phyloP scores from a whole-genome alignment of 2,329 filamentous ascomycete species.

The Xylariaceae sp. region DNA sequence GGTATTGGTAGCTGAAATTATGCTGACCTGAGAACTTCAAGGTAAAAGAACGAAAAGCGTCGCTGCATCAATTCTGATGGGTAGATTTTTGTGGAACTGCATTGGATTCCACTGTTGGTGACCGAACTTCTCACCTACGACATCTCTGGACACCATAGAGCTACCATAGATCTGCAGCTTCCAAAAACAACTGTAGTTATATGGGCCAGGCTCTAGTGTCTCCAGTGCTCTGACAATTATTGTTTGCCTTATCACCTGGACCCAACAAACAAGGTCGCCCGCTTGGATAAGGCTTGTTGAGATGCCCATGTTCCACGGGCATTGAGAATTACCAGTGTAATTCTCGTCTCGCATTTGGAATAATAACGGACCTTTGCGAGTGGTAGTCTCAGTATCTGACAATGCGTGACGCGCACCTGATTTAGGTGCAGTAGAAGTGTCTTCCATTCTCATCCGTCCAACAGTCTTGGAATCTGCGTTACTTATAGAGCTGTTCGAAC shows the following conservation, averaged over 20 bases:
- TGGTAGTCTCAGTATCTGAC: not conserved
- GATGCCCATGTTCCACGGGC: not conserved
- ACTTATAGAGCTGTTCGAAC: not conserved
- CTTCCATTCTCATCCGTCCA: not conserved
- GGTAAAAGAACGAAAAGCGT: conserved; percentile 3
- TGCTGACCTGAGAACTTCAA: not conserved
- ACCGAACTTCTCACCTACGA: too few species aligned
- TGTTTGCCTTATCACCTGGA: not conserved
- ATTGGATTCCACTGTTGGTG: too few species aligned
- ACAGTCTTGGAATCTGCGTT: not conserved
- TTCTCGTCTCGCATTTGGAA: not conserved
- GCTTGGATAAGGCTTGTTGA: not conserved
- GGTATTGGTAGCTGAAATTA: too few species aligned
- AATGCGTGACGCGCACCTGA: not conserved
- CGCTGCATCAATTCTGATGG: conserved; percentile 1
- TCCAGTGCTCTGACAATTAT: not conserved
- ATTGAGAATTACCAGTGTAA: not conserved
- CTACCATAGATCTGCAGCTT: not conserved
- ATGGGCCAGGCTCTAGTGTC: not conserved
- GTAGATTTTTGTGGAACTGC: not conserved
- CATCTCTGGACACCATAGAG: not conserved
- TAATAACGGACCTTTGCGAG: not conserved
- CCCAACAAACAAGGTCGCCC: not conserved
- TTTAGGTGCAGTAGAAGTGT: not conserved
- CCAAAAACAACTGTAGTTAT: too few species aligned